These are phyloP conservation scores for Schwanniomyces pseudopolymorphus DNA, from an alignment of 805 yeast genomes.

Conservation along the genomic window DNA sequence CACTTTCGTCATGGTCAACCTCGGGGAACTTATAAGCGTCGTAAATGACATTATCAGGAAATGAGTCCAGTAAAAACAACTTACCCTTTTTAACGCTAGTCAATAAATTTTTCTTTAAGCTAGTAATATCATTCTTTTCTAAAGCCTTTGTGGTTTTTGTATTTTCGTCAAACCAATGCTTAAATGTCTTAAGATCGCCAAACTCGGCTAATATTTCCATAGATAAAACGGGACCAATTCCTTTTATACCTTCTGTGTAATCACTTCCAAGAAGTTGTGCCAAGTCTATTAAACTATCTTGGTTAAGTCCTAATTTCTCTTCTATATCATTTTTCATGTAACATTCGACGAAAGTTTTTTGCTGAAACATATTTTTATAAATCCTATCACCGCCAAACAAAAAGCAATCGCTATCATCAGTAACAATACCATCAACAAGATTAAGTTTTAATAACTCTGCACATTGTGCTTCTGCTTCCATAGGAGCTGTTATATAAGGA, in stretches of 20 bases:
- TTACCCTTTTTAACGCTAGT: conserved; percentile 53
- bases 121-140: conserved; percentile 39
- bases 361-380: conserved; percentile 92
- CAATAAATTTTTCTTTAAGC: conserved; percentile 58
- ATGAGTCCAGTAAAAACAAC: conserved; percentile 54
- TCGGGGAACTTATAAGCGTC: conserved; percentile 80
- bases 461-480: conserved; percentile 99
- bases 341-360: conserved; percentile 87
- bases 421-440: conserved; percentile 90
- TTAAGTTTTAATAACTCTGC: conserved; percentile 69
- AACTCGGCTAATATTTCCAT: conserved; percentile 90
- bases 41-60: conserved; percentile 68
- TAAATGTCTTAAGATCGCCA: conserved; percentile 42
- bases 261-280: conserved; percentile 91
- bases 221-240: conserved; percentile 92
- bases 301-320: conserved; percentile 61
- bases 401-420: conserved; percentile 97
- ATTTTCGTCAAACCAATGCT: conserved; percentile 58
- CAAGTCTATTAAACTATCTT: conserved; percentile 67
- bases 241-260: conserved; percentile 89
- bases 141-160: conserved; percentile 34
- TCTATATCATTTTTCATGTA: conserved; percentile 62
- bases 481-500: conserved; percentile 93
- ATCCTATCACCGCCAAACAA: conserved; percentile 84
- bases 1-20: conserved; percentile 77